A percentile compares a stretch with the other conserved stretches of the same genome.
phyloP scores from a whole-genome alignment of 2,329 filamentous ascomycete species.

The Corniculantispora saksenae region DNA sequence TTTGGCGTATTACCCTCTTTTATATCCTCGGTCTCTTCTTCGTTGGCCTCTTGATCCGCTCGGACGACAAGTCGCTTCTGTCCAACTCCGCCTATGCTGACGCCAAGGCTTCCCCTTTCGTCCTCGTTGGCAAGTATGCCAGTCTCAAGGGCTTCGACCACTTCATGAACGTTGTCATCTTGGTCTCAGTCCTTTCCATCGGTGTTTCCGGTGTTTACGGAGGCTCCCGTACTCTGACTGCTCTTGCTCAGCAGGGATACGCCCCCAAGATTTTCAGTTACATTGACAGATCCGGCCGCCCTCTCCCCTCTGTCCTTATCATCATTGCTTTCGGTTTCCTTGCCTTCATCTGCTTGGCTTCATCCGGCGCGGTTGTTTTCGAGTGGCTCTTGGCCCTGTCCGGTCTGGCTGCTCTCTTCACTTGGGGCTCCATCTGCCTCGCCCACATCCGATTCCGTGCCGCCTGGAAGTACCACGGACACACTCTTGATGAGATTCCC shows the following conservation, averaged over 20 bases:
- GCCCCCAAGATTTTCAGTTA: conserved; percentile 45
- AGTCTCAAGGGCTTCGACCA: conserved; percentile 56
- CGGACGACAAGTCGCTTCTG: conserved; percentile 40
- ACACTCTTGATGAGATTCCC: too few relatives aligned
- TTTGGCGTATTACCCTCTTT: conserved; percentile 52
- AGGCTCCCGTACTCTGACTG: conserved; percentile 57
- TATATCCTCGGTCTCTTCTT: conserved; percentile 48
- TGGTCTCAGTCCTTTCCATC: conserved; percentile 60
- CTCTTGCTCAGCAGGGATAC: conserved; percentile 48
- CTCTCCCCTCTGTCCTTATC: conserved; percentile 68
- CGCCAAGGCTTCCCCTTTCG: conserved; percentile 55
- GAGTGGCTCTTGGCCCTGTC: conserved; percentile 79
- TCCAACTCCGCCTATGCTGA: conserved; percentile 38
- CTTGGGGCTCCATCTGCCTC: conserved; percentile 84
- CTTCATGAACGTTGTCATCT: conserved; percentile 64
- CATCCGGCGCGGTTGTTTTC: conserved; percentile 63
- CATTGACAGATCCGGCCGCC: conserved; percentile 46
- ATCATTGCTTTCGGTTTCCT: conserved; percentile 71
- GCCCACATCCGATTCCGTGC: conserved; percentile 87
- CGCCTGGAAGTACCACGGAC: conserved; percentile 74
- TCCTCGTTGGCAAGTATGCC: conserved; percentile 58
- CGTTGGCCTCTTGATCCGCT: conserved; percentile 46
- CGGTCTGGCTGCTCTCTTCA: conserved; percentile 73
- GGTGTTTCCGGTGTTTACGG: conserved; percentile 61
- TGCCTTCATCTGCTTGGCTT: conserved; percentile 71